Base-by-base conservation (phyloP, 371 early-diverging fungal genomes). In the Gilbertella persicaria region DNA sequence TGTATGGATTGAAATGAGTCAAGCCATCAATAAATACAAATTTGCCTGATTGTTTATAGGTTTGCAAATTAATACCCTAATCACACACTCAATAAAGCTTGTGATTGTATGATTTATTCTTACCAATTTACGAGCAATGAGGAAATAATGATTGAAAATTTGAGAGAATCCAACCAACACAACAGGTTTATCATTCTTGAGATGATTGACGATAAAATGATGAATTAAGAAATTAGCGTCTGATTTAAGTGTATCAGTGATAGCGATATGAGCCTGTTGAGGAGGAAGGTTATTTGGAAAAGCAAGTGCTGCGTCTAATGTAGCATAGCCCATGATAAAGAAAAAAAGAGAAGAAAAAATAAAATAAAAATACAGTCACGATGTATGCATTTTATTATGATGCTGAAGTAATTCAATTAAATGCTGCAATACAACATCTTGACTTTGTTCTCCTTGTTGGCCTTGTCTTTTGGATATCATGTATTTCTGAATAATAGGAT, bases 191-290 rank as follows among this genome's bases (percentile, higher is more conserved):
- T 78, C 73, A 1, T 71, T 71, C 53, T 85, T 83, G 10, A 89
- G 50, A 20, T 85, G 85, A 58, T 86, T 84, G 20, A 71, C 74
- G 28, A 87, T 64, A 61, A 89, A 87, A 59, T 87, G 88, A 45
- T 89, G 86, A 24, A 89, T 43, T 30, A 89, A 62, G 64, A 87
- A 89, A 58, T 84, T 79, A 23, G 78, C 90, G 43, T 83, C 83
- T 19, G 88, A 75, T 12, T 73, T 72, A n/a, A 86, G 62, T 8
- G 81, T 80, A 54, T 89, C 90, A 13, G 85, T 81, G 29, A 89
- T 75, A 20, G 82, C 70, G 19, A 87, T 68, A 19, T 77, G 75
- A 29, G 69, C 51, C 30, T 76, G 69, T 10, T 61, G 49, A 16
- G 85, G 84, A 29, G 74, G 69, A 41, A 82, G 23, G 30, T 75